phyloP scores from a whole-genome alignment of 495 filamentous ascomycete genomes.

The Letharia lupina region DNA sequence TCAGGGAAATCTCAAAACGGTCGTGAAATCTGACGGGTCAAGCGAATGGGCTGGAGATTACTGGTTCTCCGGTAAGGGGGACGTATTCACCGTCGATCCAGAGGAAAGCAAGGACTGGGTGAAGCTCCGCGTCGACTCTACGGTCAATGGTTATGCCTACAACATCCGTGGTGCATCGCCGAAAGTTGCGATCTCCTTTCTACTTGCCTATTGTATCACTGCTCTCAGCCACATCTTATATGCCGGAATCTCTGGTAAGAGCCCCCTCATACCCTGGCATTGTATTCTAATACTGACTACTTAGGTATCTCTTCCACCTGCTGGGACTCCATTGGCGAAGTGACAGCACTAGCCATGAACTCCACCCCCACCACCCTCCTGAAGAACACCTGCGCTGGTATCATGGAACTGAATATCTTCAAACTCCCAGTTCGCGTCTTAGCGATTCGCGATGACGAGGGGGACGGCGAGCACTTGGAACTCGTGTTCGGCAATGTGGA shows the following conservation, averaged over 20 bases:
- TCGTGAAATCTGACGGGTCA: neutral
- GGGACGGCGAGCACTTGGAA: slow-evolving; percentile 22
- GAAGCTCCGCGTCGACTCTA: slow-evolving; percentile 18
- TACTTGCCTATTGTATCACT: slow-evolving; percentile 15
- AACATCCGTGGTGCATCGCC: slow-evolving; percentile 15
- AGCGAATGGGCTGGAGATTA: slow-evolving; percentile 11
- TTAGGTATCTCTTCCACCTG: slow-evolving; percentile 21
- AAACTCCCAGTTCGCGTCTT: slow-evolving; percentile 19
- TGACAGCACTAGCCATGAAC: slow-evolving; percentile 22
- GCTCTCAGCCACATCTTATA: slow-evolving; percentile 18
- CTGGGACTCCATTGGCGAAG: slow-evolving; percentile 24
- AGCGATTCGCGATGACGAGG: slow-evolving; percentile 12
- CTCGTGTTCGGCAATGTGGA: slow-evolving; percentile 21
- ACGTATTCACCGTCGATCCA: slow-evolving; percentile 21
- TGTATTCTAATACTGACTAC: neutral
- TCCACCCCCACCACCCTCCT: slow-evolving; percentile 18
- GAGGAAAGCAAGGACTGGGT: slow-evolving; percentile 19
- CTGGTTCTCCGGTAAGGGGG: slow-evolving; percentile 19
- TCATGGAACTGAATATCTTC: slow-evolving; percentile 21
- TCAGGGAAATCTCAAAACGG: slow-evolving; percentile 17
- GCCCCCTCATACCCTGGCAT: neutral
- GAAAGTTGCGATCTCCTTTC: slow-evolving; percentile 17
- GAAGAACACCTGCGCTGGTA: slow-evolving; percentile 23
- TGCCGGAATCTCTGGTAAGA: slow-evolving; percentile 17
- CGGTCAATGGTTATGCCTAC: slow-evolving; percentile 21